These are phyloP conservation scores for Stagonosporopsis cucurbitacearum DNA, from an alignment of 2,329 filamentous ascomycete genomes.

Conservation along the genomic window DNA sequence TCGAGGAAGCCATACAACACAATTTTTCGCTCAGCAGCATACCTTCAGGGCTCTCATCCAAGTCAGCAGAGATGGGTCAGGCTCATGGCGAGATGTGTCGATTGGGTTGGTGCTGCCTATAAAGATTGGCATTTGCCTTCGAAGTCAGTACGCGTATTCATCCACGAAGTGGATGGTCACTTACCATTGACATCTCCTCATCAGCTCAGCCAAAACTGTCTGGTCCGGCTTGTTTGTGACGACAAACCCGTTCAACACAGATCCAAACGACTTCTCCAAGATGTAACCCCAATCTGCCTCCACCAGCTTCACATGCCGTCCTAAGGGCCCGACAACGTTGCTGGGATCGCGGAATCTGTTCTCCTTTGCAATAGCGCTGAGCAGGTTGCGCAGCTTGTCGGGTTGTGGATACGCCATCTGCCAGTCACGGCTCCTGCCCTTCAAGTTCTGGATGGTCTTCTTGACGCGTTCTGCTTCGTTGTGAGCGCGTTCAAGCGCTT, in stretches of 20 bases:
- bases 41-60: conserved; percentile 76
- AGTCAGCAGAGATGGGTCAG: conserved; percentile 74
- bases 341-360: conserved; percentile 69
- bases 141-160: neutral
- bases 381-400: conserved; percentile 64
- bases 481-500: conserved; percentile 39
- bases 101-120: conserved; percentile 66
- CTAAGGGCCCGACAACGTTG: conserved; percentile 77
- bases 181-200: conserved; percentile 65
- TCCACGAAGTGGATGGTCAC: conserved; percentile 2
- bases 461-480: conserved; percentile 63
- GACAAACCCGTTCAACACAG: conserved; percentile 75
- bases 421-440: conserved; percentile 62
- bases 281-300: conserved; percentile 84
- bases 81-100: conserved; percentile 73
- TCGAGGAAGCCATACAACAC: neutral
- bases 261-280: conserved; percentile 78
- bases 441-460: conserved; percentile 59
- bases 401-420: conserved; percentile 67
- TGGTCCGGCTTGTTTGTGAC: conserved; percentile 81
- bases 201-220: conserved; percentile 68
- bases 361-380: conserved; percentile 74
- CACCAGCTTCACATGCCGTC: conserved; percentile 74
- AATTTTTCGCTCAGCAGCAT: conserved; percentile 14
- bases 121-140: conserved; percentile 62